These are phyloP conservation scores for Chamaenerion angustifolium DNA, from an alignment of 345 rosid genomes.

Conservation along the genomic window DNA sequence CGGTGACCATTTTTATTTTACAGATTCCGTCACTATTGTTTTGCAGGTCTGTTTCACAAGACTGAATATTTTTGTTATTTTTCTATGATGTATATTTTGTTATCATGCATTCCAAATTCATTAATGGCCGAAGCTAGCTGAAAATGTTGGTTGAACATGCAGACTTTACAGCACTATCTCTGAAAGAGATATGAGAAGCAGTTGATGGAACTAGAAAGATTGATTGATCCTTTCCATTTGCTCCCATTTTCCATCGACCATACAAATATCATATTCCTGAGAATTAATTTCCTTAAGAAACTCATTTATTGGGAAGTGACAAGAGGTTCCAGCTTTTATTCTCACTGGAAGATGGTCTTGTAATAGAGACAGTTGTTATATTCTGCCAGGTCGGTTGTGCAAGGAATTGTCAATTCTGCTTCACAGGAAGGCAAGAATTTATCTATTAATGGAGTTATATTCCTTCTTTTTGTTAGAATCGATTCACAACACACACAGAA, in stretches of 20 bases:
- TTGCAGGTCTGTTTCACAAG: too few species aligned
- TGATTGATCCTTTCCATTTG: slow-evolving; percentile 8
- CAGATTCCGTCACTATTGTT: too few species aligned
- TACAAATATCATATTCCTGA: neutral
- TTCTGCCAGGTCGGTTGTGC: slow-evolving; percentile 95
- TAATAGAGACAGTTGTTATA: slow-evolving; percentile 71
- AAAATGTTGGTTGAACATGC: slow-evolving; percentile 53
- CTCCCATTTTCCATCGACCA: neutral
- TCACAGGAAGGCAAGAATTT: slow-evolving; percentile 55
- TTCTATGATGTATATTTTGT: too few species aligned
- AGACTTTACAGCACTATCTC: slow-evolving; percentile 47
- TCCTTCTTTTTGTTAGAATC: too few species aligned
- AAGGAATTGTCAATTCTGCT: slow-evolving; percentile 96
- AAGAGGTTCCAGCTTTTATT: slow-evolving; percentile 90
- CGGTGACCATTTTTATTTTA: too few species aligned
- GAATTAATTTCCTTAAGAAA: slow-evolving; percentile 15
- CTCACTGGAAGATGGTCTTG: slow-evolving; percentile 60
- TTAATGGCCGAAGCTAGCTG: too few species aligned
- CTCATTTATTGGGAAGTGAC: slow-evolving; percentile 54
- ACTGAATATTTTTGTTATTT: too few species aligned
- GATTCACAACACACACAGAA: too few species aligned
- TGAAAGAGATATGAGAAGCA: slow-evolving; percentile 52
- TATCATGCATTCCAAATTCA: too few species aligned
- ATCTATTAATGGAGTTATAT: neutral
- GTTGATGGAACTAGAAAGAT: slow-evolving; percentile 91